A percentile compares a stretch with the other conserved stretches of the same genome.
phyloP scores from a whole-genome alignment of 73 alveolate species.

The Uronychia setigera region DNA sequence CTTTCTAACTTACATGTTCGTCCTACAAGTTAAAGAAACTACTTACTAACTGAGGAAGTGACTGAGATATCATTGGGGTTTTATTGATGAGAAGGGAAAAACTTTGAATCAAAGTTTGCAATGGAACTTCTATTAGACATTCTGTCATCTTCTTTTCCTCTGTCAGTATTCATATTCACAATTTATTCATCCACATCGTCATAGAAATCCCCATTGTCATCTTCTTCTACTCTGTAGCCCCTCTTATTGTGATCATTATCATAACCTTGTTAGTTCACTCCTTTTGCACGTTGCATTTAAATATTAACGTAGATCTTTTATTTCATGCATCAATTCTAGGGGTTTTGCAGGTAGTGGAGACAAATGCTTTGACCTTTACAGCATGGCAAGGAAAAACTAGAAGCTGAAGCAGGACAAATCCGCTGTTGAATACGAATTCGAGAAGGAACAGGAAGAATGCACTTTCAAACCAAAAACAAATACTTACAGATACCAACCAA shows the following conservation, averaged over 20 bases:
- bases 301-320: no score
- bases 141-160: background rate
- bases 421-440: slow-evolving; percentile 53
- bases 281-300: background rate
- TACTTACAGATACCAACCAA: background rate
- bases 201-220: background rate
- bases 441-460: slow-evolving; percentile 49
- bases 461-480: slow-evolving; percentile 46
- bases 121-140: background rate
- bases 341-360: slow-evolving; percentile 35
- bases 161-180: background rate
- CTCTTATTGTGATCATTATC: background rate
- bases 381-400: slow-evolving; percentile 23
- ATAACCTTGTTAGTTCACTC: background rate
- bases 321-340: no score
- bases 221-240: background rate
- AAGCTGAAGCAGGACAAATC: slow-evolving; percentile 40
- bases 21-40: background rate
- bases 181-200: background rate
- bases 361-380: slow-evolving; percentile 53
- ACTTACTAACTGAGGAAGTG: background rate
- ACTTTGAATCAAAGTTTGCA: background rate
- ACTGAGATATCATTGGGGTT: background rate
- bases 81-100: background rate
- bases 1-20: background rate